phyloP scores from a whole-genome alignment of 768 basidiomycete species.

The Coprinopsis strossmayeri region DNA sequence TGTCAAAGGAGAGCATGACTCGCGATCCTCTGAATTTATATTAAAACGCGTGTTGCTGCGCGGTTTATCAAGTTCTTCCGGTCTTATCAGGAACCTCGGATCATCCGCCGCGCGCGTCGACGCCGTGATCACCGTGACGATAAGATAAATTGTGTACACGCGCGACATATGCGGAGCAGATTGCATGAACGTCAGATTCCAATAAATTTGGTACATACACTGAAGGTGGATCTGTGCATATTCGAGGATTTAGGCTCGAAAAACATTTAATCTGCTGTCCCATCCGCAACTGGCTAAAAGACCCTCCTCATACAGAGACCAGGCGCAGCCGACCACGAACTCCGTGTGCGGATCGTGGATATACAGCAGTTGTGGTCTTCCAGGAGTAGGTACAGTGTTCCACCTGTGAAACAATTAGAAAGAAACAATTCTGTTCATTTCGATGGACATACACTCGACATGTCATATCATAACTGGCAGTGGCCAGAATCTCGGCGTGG shows the following conservation, averaged over 20 bases:
- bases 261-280: constrained; percentile 82
- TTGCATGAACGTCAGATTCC: constrained; percentile 3
- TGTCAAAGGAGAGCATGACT: not conserved
- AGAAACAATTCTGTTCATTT: constrained; percentile 2
- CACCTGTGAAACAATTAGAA: constrained; percentile 41
- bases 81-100: not conserved
- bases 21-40: not conserved
- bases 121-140: no score
- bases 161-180: no score
- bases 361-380: constrained; percentile 47
- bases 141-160: no score
- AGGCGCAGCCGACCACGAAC: constrained; percentile 87
- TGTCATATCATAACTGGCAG: constrained; percentile 90
- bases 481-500: constrained; percentile 58
- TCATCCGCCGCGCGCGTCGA: not conserved
- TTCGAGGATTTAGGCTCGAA: constrained; percentile 39
- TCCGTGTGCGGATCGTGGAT: constrained; percentile 90
- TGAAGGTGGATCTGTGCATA: not conserved
- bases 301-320: constrained; percentile 90
- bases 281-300: constrained; percentile 86
- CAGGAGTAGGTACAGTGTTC: constrained; percentile 53
- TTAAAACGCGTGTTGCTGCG: not conserved
- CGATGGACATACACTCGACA: constrained; percentile 72
- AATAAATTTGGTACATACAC: constrained; percentile 7
- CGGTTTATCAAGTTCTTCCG: not conserved